Evolutionary conservation across 2,329 filamentous ascomycete species (phyloP).

Genomic region (Zarea fungicola): DNA sequence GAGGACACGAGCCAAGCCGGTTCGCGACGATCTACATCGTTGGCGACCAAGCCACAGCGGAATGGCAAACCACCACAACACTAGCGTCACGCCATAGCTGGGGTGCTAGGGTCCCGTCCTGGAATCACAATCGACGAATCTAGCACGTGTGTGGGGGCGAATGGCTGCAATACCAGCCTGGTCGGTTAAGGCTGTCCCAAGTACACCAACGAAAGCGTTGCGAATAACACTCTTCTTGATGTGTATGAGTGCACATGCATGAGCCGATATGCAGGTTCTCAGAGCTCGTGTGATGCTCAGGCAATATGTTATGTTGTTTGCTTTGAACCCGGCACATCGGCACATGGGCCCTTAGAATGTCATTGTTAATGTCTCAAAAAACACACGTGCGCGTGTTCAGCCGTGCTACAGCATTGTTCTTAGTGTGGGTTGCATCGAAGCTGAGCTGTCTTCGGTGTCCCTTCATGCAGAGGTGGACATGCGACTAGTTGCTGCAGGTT

Average conservation of each 20-base stretch:
- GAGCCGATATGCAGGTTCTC: background rate
- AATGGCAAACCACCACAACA: background rate
- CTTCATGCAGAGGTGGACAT: background rate
- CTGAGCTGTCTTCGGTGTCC: background rate
- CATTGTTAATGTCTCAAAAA: background rate
- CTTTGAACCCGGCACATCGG: background rate
- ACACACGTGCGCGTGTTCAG: background rate
- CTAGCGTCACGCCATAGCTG: background rate
- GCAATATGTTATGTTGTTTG: background rate
- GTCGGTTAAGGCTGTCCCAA: too few species aligned
- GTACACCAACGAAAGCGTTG: too few species aligned
- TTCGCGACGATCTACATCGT: background rate
- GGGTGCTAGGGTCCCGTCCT: background rate
- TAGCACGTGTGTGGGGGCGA: constrained; percentile 10
- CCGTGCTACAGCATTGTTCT: background rate
- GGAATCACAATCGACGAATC: constrained; percentile 3
- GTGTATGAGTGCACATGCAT: too few species aligned
- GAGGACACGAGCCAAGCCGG: background rate
- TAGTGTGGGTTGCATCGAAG: background rate
- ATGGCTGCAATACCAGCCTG: too few species aligned
- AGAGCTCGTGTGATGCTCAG: background rate
- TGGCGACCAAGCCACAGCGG: constrained; percentile 4
- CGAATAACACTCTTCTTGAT: too few species aligned
- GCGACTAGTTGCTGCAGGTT: constrained; percentile 6
- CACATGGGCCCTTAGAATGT: background rate